Conservation (phyloP, 306 rosid species). For the Quercus aquifolioides region DNA sequence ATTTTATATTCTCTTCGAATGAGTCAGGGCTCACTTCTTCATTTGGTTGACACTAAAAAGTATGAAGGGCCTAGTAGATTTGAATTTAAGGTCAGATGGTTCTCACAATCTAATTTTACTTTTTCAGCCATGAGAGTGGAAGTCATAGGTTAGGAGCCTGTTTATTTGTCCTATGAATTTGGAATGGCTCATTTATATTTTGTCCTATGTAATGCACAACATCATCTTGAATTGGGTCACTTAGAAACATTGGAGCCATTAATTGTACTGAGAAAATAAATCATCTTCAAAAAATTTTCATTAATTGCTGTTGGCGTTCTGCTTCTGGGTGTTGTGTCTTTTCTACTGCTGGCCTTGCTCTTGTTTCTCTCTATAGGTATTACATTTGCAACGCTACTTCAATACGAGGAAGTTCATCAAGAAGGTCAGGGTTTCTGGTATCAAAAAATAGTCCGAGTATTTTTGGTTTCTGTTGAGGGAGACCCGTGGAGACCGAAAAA, state of each 20-base stretch:
- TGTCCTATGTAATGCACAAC: too few relatives aligned
- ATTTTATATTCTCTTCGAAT: constrained; percentile 17
- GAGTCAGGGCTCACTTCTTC: constrained; percentile 61
- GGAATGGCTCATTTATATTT: too few relatives aligned
- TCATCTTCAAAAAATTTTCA: too few relatives aligned
- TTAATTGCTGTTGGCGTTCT: constrained; percentile 57
- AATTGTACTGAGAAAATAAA: too few relatives aligned
- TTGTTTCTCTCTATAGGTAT: constrained; percentile 82
- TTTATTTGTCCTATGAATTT: too few relatives aligned
- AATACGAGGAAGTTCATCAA: constrained; percentile 87
- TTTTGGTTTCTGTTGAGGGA: constrained; percentile 49
- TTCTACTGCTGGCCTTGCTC: constrained; percentile 59
- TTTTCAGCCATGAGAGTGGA: too few relatives aligned
- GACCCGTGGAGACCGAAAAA: accelerated
- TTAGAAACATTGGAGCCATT: too few relatives aligned
- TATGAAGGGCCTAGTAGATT: constrained; percentile 57
- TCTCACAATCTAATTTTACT: not conserved
- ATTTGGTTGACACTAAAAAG: constrained; percentile 18
- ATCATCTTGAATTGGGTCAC: too few relatives aligned
- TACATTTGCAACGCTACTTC: constrained; percentile 77
- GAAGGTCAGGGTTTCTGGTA: constrained; percentile 73
- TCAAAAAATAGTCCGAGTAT: constrained; percentile 68
- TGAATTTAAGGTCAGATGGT: constrained; percentile 65
- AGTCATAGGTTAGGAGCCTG: too few relatives aligned
- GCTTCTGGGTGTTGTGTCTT: constrained; percentile 36